Conservation (phyloP, 1,139 yeast species). For the Kodamaea fungicola region DNA sequence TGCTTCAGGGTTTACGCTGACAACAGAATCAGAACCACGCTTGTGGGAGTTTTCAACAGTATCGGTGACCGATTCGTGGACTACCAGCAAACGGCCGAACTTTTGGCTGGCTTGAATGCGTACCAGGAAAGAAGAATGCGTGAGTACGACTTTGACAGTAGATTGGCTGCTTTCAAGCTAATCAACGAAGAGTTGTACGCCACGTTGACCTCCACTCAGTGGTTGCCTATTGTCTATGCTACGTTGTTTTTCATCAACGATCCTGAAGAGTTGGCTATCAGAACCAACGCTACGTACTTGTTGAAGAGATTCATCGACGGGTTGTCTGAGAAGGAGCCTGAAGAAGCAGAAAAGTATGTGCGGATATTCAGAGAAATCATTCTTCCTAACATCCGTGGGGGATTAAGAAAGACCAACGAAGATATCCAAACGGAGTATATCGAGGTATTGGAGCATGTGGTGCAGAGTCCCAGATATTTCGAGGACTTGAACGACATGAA, state of each 20-base stretch:
- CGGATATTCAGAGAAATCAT: conserved; percentile 52
- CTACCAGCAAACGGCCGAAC: conserved; percentile 41
- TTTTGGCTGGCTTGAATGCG: conserved; percentile 67
- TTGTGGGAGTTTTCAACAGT: conserved; percentile 57
- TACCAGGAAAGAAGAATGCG: conserved; percentile 60
- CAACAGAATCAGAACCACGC: conserved; percentile 54
- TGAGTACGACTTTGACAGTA: conserved; percentile 75
- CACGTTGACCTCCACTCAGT: conserved; percentile 51
- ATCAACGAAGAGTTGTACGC: conserved; percentile 57
- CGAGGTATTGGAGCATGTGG: conserved; percentile 59
- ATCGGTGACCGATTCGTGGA: conserved; percentile 54
- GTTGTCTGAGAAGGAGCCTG: conserved; percentile 31
- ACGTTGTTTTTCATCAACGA: conserved; percentile 72
- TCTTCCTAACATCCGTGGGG: conserved; percentile 65
- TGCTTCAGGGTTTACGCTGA: conserved; percentile 59
- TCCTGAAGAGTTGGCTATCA: conserved; percentile 73
- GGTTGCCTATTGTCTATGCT: conserved; percentile 76
- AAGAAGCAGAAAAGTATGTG: conserved; percentile 34
- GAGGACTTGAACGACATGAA: conserved; percentile 66
- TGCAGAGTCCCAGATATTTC: conserved; percentile 47
- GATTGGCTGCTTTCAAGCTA: conserved; percentile 63
- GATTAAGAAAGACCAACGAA: conserved; percentile 62
- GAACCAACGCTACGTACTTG: conserved; percentile 73
- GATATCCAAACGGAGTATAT: conserved; percentile 71
- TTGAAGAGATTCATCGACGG: conserved; percentile 67